Base-by-base conservation (phyloP, 2,329 filamentous ascomycete species). In the Ophiostoma sp. region DNA sequence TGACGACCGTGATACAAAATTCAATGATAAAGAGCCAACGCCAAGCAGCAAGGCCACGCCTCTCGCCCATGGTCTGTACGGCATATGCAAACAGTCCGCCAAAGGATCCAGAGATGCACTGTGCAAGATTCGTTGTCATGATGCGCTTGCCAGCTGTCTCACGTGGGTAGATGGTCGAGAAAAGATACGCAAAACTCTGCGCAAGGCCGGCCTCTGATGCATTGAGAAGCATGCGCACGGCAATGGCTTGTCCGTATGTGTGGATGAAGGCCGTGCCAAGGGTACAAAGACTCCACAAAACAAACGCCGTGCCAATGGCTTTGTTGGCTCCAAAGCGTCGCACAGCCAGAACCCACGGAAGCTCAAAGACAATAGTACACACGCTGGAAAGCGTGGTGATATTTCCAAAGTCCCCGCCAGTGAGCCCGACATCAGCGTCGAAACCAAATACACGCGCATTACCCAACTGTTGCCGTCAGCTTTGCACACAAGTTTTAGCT, bases 41-140 rank as follows among this genome's bases (percentile, higher is more conserved):
- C 85, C 84, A 86, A 2, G 84, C 84, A 8, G 79, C 78, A 11
- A 86, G 79, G 0, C 84, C 83, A 55, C 80, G 81, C 25, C 78
- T 79, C 5, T 82, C 82, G 31, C 86, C 83, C 52, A 86, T 80
- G 3, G 81, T 80, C 11, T 82, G 79, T 17, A 74, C 55, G 1
- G 52, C 74, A 50, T 75, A 74, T 2, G 75, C 75, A 61, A 76
- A 70, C 15, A 76, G 45, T 1, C 77, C 77, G 28, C 76, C 75
- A 64, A 77, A 77, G 7, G 72, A 77, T 9, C 78, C 78, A 45
- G 73, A 77, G n/a, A 77, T 73, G 36, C 72, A 74, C 28, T 77
- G 77, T 12, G 77, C 77, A 33, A 77, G 75, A 75, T 80, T 77
- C 31, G 76, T 76, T 25, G 76, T 52, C 48, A 72, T 74, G 42